Conservation (phyloP, 2,329 filamentous ascomycete genomes). For the Aspergillus viridinutans region DNA sequence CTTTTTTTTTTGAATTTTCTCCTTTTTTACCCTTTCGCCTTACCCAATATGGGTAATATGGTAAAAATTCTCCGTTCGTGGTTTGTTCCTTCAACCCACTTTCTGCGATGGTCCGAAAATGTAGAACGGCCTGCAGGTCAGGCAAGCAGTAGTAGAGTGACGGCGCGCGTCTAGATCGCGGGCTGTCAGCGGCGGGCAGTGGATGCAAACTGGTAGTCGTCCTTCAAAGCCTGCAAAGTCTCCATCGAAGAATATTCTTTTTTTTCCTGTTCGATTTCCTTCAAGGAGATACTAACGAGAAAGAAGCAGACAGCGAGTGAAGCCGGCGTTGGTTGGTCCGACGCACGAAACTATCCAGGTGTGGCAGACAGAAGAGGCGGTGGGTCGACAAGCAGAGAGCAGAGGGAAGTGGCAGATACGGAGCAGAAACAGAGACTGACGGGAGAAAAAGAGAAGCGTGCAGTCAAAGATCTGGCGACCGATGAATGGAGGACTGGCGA, state of each 20-base stretch:
- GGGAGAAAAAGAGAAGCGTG: conserved; percentile 3
- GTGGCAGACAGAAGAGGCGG: not conserved
- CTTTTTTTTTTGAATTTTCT: conserved; percentile 2
- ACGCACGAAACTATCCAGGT: not conserved
- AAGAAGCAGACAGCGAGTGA: conserved; percentile 4
- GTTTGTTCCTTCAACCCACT: conserved; percentile 16
- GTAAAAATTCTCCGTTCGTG: conserved; percentile 1
- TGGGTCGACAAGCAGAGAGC: not conserved
- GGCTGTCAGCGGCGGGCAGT: conserved; percentile 29
- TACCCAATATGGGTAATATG: conserved; percentile 8
- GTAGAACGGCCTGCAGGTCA: conserved; percentile 27
- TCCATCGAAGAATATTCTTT: conserved; percentile 28
- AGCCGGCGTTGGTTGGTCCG: not conserved
- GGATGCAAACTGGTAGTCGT: conserved; percentile 19
- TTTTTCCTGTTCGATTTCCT: not conserved
- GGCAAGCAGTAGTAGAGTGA: conserved; percentile 25
- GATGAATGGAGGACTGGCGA: conserved; percentile 18
- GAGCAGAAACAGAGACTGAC: not conserved
- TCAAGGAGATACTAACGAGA: not conserved
- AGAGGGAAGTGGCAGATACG: not conserved
- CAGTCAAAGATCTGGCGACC: conserved; percentile 14
- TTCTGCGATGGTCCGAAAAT: conserved; percentile 7
- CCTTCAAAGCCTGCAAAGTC: conserved; percentile 27
- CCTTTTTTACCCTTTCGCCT: conserved; percentile 10
- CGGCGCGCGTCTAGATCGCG: conserved; percentile 21